Evolutionary conservation across 345 rosid species (phyloP), one percentile per base, ranked within the genome.

Genomic region (Erodium maritimum): DNA sequence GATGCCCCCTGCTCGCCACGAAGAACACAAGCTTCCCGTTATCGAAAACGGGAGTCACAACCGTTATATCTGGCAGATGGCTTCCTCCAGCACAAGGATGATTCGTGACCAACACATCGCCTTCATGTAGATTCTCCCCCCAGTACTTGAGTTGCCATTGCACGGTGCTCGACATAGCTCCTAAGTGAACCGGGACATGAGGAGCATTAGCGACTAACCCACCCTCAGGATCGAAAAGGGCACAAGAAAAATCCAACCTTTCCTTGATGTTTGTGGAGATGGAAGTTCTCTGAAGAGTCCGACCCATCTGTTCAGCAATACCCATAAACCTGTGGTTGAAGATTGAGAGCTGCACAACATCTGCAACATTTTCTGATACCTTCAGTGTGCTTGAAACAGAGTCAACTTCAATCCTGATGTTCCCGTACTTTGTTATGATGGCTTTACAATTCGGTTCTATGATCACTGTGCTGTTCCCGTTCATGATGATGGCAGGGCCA

Each of bases 261-360:
- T 93, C 99, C 67, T 93, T 86, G 71, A 93, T 93, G 71, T 86
- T 89, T 18, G 99, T 93, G 57, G 96, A 93, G 73, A 93, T 89
- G 55, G 99, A 93, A 69, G 96, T 93, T 68, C 99, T 80, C 75
- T 93, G 99, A 20, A 93, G 74, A 3, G 99, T 89, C 57, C 95
- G 77, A 60, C 99, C 99, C 99, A 93, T 93, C 69, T 93, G 99
- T 60, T 93, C 99, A 55, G 99, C 99, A 51, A 93, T 89, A 54
- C 99, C 99, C 99, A 93, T 93, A 71, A 89, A 93, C 58, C 99
- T 79, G 76, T 93, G 89, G 73, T 83, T 86, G 72, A 93, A 93
- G 59, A 93, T 89, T 25, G 99, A 93, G 16, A 93, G 81, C 64
- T 86, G 99, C 66, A 93, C 99, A 20, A 93, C 99, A 79, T 86